Percentiles rank a stretch among this genome's conserved stretches.
Evolutionary conservation across 371 early-diverging fungal genomes (phyloP).

Genomic region (Thermomucor indicae-seudaticae): DNA sequence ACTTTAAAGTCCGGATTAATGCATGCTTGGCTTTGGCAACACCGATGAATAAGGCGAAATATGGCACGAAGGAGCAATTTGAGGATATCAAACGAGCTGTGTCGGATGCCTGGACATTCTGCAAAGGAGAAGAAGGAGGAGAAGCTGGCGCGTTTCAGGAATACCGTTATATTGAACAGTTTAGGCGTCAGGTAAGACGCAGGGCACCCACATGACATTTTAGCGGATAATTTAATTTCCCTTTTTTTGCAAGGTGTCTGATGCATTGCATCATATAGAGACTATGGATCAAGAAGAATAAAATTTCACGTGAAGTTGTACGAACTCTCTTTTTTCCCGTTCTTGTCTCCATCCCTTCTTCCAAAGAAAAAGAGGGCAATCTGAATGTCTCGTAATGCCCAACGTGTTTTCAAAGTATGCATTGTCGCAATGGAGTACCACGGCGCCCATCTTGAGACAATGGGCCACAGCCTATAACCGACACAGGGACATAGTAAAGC

Average conservation of each 20-base stretch:
- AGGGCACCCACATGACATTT: neutral
- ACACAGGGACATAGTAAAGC: conserved; percentile 38
- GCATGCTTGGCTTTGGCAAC: conserved; percentile 65
- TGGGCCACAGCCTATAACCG: conserved; percentile 4
- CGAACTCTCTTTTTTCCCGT: neutral
- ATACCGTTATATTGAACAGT: conserved; percentile 55
- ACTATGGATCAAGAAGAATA: neutral
- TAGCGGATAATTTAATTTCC: too few species aligned
- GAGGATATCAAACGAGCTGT: conserved; percentile 40
- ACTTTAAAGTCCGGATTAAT: conserved; percentile 81
- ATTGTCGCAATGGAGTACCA: conserved; percentile 2
- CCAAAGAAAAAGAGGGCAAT: too few species aligned
- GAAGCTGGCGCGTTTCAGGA: conserved; percentile 50
- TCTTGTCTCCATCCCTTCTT: conserved; percentile 1
- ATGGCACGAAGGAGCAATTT: conserved; percentile 38
- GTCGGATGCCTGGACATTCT: conserved; percentile 35
- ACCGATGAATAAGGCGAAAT: conserved; percentile 39
- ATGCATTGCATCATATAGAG: conserved; percentile 6
- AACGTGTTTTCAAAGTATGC: conserved; percentile 7
- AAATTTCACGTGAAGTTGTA: conserved; percentile 2
- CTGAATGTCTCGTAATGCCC: conserved; percentile 4
- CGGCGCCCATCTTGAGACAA: conserved; percentile 5
- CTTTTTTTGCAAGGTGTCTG: conserved; percentile 2
- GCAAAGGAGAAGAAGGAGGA: conserved; percentile 19
- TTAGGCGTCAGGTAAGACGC: conserved; percentile 45